Evolutionary conservation across 495 filamentous ascomycete genomes (phyloP).

Genomic region (Neurospora sp.): DNA sequence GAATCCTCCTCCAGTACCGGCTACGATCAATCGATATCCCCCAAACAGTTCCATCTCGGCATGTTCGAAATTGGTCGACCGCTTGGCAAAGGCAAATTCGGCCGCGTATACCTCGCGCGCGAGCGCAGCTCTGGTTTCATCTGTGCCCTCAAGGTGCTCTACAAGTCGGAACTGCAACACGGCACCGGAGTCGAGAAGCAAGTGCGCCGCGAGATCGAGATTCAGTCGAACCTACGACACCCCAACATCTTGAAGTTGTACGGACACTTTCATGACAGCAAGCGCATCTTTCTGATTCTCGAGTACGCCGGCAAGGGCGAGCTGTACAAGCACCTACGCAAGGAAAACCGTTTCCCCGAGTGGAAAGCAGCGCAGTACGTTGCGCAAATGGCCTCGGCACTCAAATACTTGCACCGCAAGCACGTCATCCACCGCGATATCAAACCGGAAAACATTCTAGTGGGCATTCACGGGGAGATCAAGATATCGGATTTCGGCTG

Average conservation of each 20-base stretch:
- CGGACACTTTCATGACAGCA: constrained; percentile 95
- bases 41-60: constrained; percentile 81
- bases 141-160: constrained; percentile 91
- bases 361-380: constrained; percentile 96
- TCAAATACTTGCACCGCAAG: constrained; percentile 90
- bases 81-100: constrained; percentile 95
- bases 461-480: constrained; percentile 96
- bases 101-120: constrained; percentile 88
- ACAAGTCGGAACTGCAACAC: constrained; percentile 87
- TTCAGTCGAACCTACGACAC: constrained; percentile 91
- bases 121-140: constrained; percentile 85
- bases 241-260: constrained; percentile 92
- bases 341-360: constrained; percentile 82
- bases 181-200: constrained; percentile 89
- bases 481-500: constrained; percentile 98
- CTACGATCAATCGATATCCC: constrained; percentile 15
- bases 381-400: constrained; percentile 93
- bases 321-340: constrained; percentile 90
- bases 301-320: constrained; percentile 95
- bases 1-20: constrained; percentile 18
- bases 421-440: constrained; percentile 98
- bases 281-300: constrained; percentile 89
- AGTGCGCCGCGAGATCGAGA: constrained; percentile 93
- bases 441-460: constrained; percentile 97
- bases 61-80: constrained; percentile 99